Evolutionary conservation across 257 asterid genomes (phyloP).

Genomic region (Solanum corneliomulleri): DNA sequence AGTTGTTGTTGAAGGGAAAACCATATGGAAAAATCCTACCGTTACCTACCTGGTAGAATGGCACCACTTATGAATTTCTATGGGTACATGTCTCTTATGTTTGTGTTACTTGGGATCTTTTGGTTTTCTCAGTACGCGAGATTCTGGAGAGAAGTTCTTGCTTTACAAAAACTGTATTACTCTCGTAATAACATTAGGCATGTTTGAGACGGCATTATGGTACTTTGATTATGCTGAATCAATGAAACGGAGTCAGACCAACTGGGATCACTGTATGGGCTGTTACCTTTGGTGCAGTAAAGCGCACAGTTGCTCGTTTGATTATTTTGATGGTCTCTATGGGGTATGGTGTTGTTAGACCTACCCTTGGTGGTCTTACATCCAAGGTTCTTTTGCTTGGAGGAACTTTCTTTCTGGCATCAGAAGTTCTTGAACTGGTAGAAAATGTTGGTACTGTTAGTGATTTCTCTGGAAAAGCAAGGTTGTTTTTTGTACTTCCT

Average conservation of each 20-base stretch:
- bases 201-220: conserved; percentile 94
- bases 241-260: conserved; percentile 76
- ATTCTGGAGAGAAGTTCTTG: conserved; percentile 89
- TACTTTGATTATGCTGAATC: conserved; percentile 84
- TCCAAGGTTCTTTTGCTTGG: conserved; percentile 85
- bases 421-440: conserved; percentile 73
- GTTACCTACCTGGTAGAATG: conserved; percentile 96
- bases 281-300: conserved; percentile 85
- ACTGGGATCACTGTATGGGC: conserved; percentile 88
- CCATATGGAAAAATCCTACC: conserved; percentile 87
- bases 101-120: conserved; percentile 64
- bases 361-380: conserved; percentile 88
- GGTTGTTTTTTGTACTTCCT: conserved; percentile 70
- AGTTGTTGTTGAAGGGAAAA: conserved; percentile 60
- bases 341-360: conserved; percentile 98
- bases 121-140: conserved; percentile 93
- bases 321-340: conserved; percentile 78
- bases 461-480: conserved; percentile 90
- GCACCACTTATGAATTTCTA: conserved; percentile 89
- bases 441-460: conserved; percentile 89
- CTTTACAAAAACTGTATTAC: conserved; percentile 78
- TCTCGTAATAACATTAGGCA: conserved; percentile 73
- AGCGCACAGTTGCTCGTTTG: conserved; percentile 68
- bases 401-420: conserved; percentile 75
- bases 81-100: conserved; percentile 79